Base-by-base conservation (phyloP, 345 rosid species). In the Capsella bursapastoris region DNA sequence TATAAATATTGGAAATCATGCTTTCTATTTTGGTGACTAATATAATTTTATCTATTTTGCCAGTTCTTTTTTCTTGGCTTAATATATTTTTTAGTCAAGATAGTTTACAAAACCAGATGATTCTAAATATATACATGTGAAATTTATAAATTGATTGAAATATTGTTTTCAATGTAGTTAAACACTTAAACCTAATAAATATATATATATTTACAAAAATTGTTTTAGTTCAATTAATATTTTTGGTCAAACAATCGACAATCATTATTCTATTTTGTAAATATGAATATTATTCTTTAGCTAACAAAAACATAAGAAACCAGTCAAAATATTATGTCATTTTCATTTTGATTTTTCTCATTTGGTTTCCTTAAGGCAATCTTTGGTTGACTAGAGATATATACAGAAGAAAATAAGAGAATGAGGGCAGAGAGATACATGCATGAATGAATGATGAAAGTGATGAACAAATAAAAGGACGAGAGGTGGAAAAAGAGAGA, bases 401-500 rank as follows among this genome's bases (percentile, higher is more conserved):
- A n/a, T 41, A 18, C 18, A 55, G 25, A 49, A 66, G 16, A 66
- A 16, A 49, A 9, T 2, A 16, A 22, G 15, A 11, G 66, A 18
- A 40, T 44, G 65, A 40, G 13, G 32, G 10, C 41, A 41, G 8
- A 71, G 8, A 71, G 68, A 50, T 18, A 18, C 18, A 18, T 71
- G 51, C 75, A 60, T 71, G 68, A 60, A 71, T 40, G 38, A 50
- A 32, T 32, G 35, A 32, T 60, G 60, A 61, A 57, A 50, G 68
- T 27, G 40, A 60, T 6, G 41, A 38, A 49, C 7, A 32, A 32
- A 37, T 16, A 22, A n/a, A 22, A 32, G 9, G 59, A 25, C 63
- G 63, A 22, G 38, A 7, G 9, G n/a, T 18, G 7, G 47, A 45
- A 25, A 59, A 7, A 12, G 18, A 50, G 9, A 71, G 41, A 29